These are phyloP conservation scores for Pichia sp. DNA, from an alignment of 1,139 yeast genomes.

Conservation along the genomic window DNA sequence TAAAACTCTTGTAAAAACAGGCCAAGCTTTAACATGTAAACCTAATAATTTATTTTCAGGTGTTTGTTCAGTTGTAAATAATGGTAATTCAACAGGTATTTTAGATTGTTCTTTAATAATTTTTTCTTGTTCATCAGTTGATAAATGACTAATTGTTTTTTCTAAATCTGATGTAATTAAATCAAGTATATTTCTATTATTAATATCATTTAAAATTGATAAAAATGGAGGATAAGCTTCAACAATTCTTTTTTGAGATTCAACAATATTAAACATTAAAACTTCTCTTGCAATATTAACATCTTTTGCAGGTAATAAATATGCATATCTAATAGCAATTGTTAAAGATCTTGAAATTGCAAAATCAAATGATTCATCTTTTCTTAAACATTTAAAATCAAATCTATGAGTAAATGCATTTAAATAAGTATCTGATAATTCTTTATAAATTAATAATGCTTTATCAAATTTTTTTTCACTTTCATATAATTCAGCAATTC, in stretches of 20 bases:
- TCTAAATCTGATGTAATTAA: conserved; percentile 18
- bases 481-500: conserved; percentile 72
- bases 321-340: conserved; percentile 21
- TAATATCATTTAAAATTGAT: conserved; percentile 20
- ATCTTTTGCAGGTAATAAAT: conserved; percentile 19
- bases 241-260: conserved; percentile 22
- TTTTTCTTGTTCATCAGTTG: conserved; percentile 10
- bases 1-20: conserved; percentile 22
- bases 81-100: conserved; percentile 20
- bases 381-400: conserved; percentile 9
- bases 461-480: conserved; percentile 21
- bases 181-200: conserved; percentile 22
- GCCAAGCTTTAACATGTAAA: conserved; percentile 25
- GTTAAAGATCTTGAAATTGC: conserved; percentile 21
- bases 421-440: conserved; percentile 13
- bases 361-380: conserved; percentile 15
- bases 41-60: conserved; percentile 20
- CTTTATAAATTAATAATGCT: conserved; percentile 24
- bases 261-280: conserved; percentile 19
- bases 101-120: conserved; percentile 17
- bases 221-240: conserved; percentile 25
- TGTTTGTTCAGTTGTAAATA: conserved; percentile 19
- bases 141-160: conserved; percentile 7
- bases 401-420: conserved; percentile 15
- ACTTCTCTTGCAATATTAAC: conserved; percentile 20